Percentiles rank a stretch among this genome's conserved stretches.
Evolutionary conservation across 2,329 filamentous ascomycete species (phyloP).

Genomic region (Pyrenophora tritici-repentis): DNA sequence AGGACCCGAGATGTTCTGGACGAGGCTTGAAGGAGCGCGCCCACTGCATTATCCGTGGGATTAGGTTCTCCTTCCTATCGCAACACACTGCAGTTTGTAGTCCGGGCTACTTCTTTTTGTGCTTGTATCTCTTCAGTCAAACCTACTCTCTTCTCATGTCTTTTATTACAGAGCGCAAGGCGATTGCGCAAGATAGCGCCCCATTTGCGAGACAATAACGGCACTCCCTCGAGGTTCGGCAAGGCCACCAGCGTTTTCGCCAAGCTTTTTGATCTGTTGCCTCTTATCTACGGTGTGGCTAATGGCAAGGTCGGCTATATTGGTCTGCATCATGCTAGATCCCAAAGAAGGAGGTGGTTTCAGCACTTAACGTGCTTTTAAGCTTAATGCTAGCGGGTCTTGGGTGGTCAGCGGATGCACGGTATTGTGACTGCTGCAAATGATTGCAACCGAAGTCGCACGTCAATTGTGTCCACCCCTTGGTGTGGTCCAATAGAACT

Average conservation of each 20-base stretch:
- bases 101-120: background rate
- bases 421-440: conserved; percentile 8
- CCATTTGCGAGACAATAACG: background rate
- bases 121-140: background rate
- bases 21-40: conserved; percentile 7
- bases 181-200: too few species aligned
- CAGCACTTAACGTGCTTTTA: conserved; percentile 35
- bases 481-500: background rate
- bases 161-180: too few species aligned
- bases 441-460: conserved; percentile 3
- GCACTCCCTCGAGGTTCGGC: background rate
- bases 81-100: background rate
- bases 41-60: background rate
- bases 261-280: conserved; percentile 12
- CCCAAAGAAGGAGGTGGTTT: conserved; percentile 41
- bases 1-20: conserved; percentile 12
- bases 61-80: background rate
- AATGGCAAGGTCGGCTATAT: conserved; percentile 28
- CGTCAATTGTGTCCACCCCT: background rate
- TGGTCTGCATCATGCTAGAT: conserved; percentile 33
- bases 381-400: conserved; percentile 41
- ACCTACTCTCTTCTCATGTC: too few species aligned
- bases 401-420: conserved; percentile 24
- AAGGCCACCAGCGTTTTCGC: background rate
- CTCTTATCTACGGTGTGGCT: conserved; percentile 36